phyloP scores from a whole-genome alignment of 805 yeast species.

The Metschnikowia sp. region DNA sequence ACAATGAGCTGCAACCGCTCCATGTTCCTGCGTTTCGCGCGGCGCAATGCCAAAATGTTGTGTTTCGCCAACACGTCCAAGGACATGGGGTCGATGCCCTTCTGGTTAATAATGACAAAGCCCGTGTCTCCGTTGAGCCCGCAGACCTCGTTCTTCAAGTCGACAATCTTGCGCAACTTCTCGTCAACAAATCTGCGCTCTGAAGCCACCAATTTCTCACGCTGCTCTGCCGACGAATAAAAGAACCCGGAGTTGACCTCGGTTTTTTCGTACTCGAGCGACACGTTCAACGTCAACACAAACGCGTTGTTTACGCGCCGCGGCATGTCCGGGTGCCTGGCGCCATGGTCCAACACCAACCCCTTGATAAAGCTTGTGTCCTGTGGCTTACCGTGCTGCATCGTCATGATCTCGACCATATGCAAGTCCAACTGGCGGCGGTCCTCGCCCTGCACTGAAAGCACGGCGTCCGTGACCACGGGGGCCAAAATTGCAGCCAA shows the following conservation, averaged over 20 bases:
- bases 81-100: slow-evolving; percentile 98
- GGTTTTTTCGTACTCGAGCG: slow-evolving; percentile 94
- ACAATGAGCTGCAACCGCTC: slow-evolving; percentile 94
- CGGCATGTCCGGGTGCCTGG: slow-evolving; percentile 99
- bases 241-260: slow-evolving; percentile 96
- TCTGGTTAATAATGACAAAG: slow-evolving; percentile 94
- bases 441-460: slow-evolving; percentile 57
- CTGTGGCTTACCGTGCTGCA: slow-evolving; percentile 87
- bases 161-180: slow-evolving; percentile 85
- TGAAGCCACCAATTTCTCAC: slow-evolving; percentile 89
- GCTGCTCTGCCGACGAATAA: slow-evolving; percentile 92
- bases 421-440: slow-evolving; percentile 74
- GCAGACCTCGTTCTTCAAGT: slow-evolving; percentile 89
- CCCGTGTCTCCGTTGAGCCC: slow-evolving; percentile 67
- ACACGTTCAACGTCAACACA: slow-evolving; percentile 85
- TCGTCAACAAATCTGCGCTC: slow-evolving; percentile 95
- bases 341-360: slow-evolving; percentile 95
- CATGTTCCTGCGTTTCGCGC: slow-evolving; percentile 99
- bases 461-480: slow-evolving; percentile 93
- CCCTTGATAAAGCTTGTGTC: slow-evolving; percentile 85
- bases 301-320: slow-evolving; percentile 77
- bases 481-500: slow-evolving; percentile 83
- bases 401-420: slow-evolving; percentile 97
- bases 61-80: slow-evolving; percentile 90
- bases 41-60: slow-evolving; percentile 88